Conservation (phyloP, 805 yeast species). For the Zygotorulaspora florentina region DNA sequence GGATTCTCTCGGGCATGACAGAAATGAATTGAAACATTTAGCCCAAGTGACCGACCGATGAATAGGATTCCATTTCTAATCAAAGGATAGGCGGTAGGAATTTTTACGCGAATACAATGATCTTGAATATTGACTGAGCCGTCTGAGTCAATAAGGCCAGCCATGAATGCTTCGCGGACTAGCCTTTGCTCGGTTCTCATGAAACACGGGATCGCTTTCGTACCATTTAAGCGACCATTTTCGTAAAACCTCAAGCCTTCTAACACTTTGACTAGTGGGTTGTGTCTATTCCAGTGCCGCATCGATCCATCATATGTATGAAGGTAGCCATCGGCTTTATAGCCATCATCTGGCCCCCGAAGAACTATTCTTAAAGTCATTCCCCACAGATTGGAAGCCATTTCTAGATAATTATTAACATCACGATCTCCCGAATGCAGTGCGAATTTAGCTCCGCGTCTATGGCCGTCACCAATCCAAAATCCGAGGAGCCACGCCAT, state of each 20-base stretch:
- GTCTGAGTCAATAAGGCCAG: constrained; percentile 12
- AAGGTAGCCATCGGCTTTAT: constrained; percentile 3
- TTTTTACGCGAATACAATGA: background rate
- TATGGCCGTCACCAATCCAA: constrained; percentile 13
- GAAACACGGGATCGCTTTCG: constrained; percentile 4
- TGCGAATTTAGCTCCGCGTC: constrained; percentile 7
- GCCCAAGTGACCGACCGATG: constrained; percentile 7
- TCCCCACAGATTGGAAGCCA: constrained; percentile 5
- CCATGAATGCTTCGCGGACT: constrained; percentile 10
- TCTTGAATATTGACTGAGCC: constrained; percentile 2
- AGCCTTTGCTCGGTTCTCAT: constrained; percentile 4
- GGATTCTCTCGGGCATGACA: too few species aligned
- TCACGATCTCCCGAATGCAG: constrained; percentile 9
- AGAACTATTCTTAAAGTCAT: constrained; percentile 4
- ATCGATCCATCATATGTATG: constrained; percentile 1
- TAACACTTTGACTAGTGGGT: constrained; percentile 5
- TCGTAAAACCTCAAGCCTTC: constrained; percentile 3
- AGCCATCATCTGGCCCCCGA: background rate
- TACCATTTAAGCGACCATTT: constrained; percentile 1
- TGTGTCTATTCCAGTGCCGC: constrained; percentile 4
- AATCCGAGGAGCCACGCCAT: constrained; percentile 17
- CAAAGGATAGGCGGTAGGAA: constrained; percentile 3
- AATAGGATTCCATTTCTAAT: constrained; percentile 5
- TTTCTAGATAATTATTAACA: constrained; percentile 3
- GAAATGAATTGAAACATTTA: constrained; percentile 7